Conservation (phyloP, 1,284 basidiomycete genomes). For the Gymnopus androsaceus region DNA sequence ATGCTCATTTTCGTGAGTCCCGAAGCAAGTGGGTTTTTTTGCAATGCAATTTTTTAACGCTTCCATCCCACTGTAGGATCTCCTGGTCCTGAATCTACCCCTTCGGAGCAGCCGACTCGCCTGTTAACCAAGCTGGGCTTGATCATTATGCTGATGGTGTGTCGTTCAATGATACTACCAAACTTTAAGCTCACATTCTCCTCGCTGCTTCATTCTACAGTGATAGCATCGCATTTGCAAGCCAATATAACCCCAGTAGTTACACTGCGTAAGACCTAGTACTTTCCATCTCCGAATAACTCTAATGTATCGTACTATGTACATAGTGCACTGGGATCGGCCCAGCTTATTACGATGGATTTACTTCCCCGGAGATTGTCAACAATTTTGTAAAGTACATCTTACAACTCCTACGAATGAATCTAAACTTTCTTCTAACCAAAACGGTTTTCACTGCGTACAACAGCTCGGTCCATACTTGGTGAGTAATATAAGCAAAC, state of each 20-base stretch:
- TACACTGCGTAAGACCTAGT: conserved; percentile 40
- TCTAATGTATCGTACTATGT: background rate
- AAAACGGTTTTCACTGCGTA: conserved; percentile 49
- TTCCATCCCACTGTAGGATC: conserved; percentile 37
- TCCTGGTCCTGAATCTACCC: conserved; percentile 53
- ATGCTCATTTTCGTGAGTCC: no score
- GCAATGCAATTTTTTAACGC: background rate
- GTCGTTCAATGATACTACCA: conserved; percentile 15
- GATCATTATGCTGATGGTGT: conserved; percentile 49
- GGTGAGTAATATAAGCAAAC: conserved; percentile 29
- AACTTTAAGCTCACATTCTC: background rate
- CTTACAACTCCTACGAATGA: background rate
- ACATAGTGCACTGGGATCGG: conserved; percentile 49
- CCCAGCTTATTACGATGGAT: conserved; percentile 52
- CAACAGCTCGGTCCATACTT: conserved; percentile 49
- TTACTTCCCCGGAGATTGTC: conserved; percentile 44
- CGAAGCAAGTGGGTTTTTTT: background rate
- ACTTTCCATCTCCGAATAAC: background rate
- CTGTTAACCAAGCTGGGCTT: conserved; percentile 44
- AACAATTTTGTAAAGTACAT: conserved; percentile 48
- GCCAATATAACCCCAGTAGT: conserved; percentile 46
- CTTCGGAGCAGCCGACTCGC: conserved; percentile 47
- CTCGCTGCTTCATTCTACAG: conserved; percentile 24
- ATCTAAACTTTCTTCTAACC: conserved; percentile 27
- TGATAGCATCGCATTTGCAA: conserved; percentile 46